Evolutionary conservation across 441 rosid genomes (phyloP).

Genomic region (Gossypium lobatum): DNA sequence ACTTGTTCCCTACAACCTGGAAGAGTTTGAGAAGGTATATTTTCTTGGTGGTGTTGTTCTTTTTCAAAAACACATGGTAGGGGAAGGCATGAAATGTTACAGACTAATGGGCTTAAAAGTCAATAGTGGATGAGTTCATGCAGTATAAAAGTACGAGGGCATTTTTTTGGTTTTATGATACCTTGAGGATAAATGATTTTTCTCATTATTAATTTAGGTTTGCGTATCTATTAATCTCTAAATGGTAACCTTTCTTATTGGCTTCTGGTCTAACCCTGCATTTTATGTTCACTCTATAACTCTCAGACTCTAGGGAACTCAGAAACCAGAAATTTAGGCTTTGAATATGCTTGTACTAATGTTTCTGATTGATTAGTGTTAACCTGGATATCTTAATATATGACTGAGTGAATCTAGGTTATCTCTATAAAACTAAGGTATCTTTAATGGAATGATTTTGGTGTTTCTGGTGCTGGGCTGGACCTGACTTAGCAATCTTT

Average conservation of each 20-base stretch:
- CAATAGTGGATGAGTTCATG: not conserved
- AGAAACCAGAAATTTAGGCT: not conserved
- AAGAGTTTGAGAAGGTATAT: conserved; percentile 74
- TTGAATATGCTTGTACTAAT: not conserved
- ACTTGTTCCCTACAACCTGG: conserved; percentile 55
- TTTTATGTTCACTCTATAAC: not conserved
- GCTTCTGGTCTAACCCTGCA: conserved; percentile 3
- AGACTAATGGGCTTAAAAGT: not conserved
- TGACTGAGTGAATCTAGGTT: not conserved
- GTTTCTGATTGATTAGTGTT: conserved; percentile 3
- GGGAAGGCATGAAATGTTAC: not conserved
- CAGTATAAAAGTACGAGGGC: not conserved
- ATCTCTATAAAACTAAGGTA: conserved; percentile 1
- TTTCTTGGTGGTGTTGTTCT: not conserved
- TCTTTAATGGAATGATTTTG: conserved; percentile 5
- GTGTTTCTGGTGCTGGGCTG: conserved; percentile 1
- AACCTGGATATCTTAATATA: not conserved
- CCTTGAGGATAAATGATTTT: not conserved
- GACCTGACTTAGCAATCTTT: conserved; percentile 1
- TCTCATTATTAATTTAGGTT: not conserved
- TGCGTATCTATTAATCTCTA: not conserved
- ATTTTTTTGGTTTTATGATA: not conserved
- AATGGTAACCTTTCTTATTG: not conserved
- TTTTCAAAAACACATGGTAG: not conserved
- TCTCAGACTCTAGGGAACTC: not conserved